Evolutionary conservation across 768 basidiomycete genomes (phyloP).

Genomic region (Amanita fuliginea): DNA sequence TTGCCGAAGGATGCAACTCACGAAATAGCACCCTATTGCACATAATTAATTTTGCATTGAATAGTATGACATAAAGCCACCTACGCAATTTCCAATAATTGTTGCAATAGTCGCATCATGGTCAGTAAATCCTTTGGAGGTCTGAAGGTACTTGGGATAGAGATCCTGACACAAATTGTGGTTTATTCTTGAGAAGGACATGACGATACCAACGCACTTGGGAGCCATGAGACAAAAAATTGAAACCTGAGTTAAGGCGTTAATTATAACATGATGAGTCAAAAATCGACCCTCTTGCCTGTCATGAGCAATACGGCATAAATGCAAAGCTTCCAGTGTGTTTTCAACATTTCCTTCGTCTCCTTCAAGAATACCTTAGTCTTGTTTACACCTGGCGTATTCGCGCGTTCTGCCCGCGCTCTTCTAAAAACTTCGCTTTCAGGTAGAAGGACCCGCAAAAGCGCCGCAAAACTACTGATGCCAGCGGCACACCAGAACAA

Average conservation of each 20-base stretch:
- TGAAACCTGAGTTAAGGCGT: constrained; percentile 38
- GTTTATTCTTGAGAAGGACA: neutral
- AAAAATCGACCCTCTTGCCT: constrained; percentile 15
- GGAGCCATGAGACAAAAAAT: constrained; percentile 69
- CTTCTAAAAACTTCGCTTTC: constrained; percentile 68
- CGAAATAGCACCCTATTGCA: constrained; percentile 25
- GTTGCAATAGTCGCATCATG: constrained; percentile 61
- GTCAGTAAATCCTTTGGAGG: constrained; percentile 46
- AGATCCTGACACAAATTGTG: constrained; percentile 33
- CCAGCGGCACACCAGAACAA: constrained; percentile 78
- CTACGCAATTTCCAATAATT: constrained; percentile 65
- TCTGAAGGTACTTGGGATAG: constrained; percentile 70
- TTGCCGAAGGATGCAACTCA: constrained; percentile 10
- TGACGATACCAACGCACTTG: constrained; percentile 24
- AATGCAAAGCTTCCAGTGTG: constrained; percentile 74
- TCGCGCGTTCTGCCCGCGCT: constrained; percentile 56
- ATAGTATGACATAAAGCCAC: constrained; percentile 10
- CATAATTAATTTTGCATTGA: neutral
- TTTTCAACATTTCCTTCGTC: constrained; percentile 63
- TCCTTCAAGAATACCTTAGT: constrained; percentile 66
- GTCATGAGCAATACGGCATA: constrained; percentile 82
- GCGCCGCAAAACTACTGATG: constrained; percentile 58
- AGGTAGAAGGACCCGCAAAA: constrained; percentile 55
- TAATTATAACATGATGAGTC: neutral
- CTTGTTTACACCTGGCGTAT: constrained; percentile 38